Percentiles rank a stretch among this genome's conserved stretches.
Conservation (phyloP, 1,284 basidiomycete genomes). For the Austroboletus niveus region DNA sequence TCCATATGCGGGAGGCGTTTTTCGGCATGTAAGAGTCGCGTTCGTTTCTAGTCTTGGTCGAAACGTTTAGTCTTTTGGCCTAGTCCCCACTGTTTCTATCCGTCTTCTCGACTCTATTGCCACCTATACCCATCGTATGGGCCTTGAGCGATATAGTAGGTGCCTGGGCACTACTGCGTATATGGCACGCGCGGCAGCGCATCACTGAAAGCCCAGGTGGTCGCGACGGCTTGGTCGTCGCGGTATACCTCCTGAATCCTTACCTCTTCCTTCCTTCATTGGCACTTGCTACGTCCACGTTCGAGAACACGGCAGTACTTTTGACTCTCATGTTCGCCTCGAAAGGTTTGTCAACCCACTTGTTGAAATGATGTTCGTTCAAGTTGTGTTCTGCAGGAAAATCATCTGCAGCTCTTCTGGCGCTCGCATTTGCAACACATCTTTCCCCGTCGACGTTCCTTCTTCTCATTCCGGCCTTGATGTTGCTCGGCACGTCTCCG, state of each 20-base stretch:
- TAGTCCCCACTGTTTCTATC: constrained; percentile 84
- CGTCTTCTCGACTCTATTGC: constrained; percentile 68
- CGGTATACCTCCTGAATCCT: constrained; percentile 82
- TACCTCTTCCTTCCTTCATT: constrained; percentile 79
- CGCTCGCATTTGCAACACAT: constrained; percentile 69
- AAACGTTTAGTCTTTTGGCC: not conserved
- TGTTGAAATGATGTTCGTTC: not conserved
- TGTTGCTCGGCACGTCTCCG: constrained; percentile 62
- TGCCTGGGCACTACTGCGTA: constrained; percentile 64
- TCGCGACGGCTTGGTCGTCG: constrained; percentile 58
- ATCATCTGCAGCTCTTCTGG: constrained; percentile 53
- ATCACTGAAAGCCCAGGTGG: constrained; percentile 36
- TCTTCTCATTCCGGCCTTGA: constrained; percentile 63
- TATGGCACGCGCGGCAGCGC: constrained; percentile 63
- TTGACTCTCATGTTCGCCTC: constrained; percentile 72
- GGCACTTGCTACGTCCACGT: constrained; percentile 74
- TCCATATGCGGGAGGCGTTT: constrained; percentile 82
- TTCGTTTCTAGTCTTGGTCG: not conserved
- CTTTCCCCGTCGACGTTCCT: constrained; percentile 71
- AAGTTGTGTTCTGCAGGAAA: constrained; percentile 42
- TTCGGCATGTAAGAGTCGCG: constrained; percentile 70
- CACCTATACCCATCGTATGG: constrained; percentile 66
- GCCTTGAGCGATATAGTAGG: constrained; percentile 63
- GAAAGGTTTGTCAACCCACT: constrained; percentile 45
- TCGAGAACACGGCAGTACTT: constrained; percentile 75